Conservation (phyloP, 2,329 filamentous ascomycete genomes). For the Rutstroemia sp. region DNA sequence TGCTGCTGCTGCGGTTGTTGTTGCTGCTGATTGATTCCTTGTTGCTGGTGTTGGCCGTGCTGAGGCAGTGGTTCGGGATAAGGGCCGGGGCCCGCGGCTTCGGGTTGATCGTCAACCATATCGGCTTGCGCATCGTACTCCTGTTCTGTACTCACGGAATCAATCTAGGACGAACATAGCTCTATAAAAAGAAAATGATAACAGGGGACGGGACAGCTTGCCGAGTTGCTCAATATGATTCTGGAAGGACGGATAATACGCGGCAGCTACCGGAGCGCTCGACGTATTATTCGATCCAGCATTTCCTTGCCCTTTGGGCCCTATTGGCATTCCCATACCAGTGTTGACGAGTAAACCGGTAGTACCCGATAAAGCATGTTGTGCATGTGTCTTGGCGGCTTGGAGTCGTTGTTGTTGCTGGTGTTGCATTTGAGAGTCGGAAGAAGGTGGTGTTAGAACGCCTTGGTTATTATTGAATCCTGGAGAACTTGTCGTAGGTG, state of each 20-base stretch:
- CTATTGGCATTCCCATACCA: slow-evolving; percentile 20
- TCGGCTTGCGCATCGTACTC: slow-evolving; percentile 90
- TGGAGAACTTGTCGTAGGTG: slow-evolving; percentile 57
- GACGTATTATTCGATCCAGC: slow-evolving; percentile 31
- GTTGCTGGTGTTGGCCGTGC: slow-evolving; percentile 12
- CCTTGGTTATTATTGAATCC: slow-evolving; percentile 49
- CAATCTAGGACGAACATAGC: slow-evolving; percentile 58
- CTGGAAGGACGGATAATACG: slow-evolving; percentile 66
- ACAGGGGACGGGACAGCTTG: slow-evolving; percentile 58
- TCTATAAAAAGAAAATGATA: slow-evolving; percentile 40
- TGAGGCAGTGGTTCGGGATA: slow-evolving; percentile 50
- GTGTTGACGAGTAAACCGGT: slow-evolving; percentile 20
- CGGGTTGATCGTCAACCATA: slow-evolving; percentile 75
- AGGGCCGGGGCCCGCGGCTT: slow-evolving; percentile 53
- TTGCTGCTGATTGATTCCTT: slow-evolving; percentile 10
- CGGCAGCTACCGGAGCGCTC: slow-evolving; percentile 34
- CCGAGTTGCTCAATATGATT: slow-evolving; percentile 90
- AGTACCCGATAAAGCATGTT: slow-evolving; percentile 23
- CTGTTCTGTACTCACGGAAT: slow-evolving; percentile 73
- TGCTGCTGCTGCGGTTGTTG: slow-evolving; percentile 16
- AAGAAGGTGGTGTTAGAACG: slow-evolving; percentile 53
- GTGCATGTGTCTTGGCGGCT: slow-evolving; percentile 20
- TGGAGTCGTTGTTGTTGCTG: slow-evolving; percentile 35
- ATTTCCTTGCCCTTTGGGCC: slow-evolving; percentile 27
- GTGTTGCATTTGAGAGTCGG: slow-evolving; percentile 46